Percentiles rank a stretch among this genome's conserved stretches.
Evolutionary conservation across 345 rosid genomes (phyloP).

Genomic region (Ceriops decandra): DNA sequence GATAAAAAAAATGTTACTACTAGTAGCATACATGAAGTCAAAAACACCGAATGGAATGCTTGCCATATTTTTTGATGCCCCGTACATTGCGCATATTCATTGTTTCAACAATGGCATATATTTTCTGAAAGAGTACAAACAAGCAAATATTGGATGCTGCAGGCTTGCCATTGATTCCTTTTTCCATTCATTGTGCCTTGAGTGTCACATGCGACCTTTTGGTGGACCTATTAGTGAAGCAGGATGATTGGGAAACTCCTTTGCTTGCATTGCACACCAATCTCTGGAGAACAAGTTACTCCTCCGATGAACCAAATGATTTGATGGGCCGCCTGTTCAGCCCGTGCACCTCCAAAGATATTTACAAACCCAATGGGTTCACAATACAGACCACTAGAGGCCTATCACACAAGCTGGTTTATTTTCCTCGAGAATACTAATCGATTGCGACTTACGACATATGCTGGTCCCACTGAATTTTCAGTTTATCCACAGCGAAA

Average conservation of each 20-base stretch:
- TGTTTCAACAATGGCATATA: too few relatives aligned
- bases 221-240: not conserved
- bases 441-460: too few relatives aligned
- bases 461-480: not conserved
- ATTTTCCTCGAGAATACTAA: too few relatives aligned
- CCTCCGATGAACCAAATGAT: too few relatives aligned
- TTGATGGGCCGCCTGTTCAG: too few relatives aligned
- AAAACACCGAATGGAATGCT: not conserved
- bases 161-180: not conserved
- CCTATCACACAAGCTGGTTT: too few relatives aligned
- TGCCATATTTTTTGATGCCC: too few relatives aligned
- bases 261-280: too few relatives aligned
- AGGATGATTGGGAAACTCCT: not conserved
- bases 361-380: too few relatives aligned
- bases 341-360: too few relatives aligned
- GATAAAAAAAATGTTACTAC: not conserved
- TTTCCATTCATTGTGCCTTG: not conserved
- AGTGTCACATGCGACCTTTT: not conserved
- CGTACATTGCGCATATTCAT: too few relatives aligned
- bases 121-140: not conserved
- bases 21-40: not conserved
- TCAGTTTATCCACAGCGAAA: slow-evolving; percentile 4
- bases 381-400: too few relatives aligned
- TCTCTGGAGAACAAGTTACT: not conserved
- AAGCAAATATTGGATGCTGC: not conserved